Evolutionary conservation across 2,329 filamentous ascomycete species (phyloP).

Genomic region (Trichocomaceae sp.): DNA sequence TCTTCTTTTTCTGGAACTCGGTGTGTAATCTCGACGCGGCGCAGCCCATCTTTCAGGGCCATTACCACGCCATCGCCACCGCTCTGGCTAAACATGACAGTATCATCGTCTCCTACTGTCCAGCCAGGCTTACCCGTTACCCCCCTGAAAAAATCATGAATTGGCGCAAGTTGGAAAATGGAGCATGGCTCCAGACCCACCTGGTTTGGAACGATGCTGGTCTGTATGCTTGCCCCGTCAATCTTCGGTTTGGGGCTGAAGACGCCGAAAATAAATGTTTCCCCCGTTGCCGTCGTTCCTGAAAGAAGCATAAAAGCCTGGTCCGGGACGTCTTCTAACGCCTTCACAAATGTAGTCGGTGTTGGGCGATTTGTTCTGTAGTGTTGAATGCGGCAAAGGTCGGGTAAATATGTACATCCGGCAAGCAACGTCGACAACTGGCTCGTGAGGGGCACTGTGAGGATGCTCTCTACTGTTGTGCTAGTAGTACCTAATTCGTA

Average conservation of each 20-base stretch:
- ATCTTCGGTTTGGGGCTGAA: constrained; percentile 1
- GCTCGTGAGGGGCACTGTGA: background rate
- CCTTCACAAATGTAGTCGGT: background rate
- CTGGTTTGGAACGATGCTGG: background rate
- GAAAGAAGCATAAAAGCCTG: constrained; percentile 2
- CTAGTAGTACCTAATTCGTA: background rate
- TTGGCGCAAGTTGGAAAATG: constrained; percentile 1
- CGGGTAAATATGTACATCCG: background rate
- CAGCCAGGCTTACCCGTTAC: background rate
- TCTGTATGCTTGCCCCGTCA: background rate
- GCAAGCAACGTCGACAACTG: constrained; percentile 3
- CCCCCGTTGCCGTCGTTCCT: background rate
- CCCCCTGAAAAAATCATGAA: constrained; percentile 3
- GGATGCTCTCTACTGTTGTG: background rate
- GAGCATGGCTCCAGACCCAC: constrained; percentile 1
- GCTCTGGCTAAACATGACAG: background rate
- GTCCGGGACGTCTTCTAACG: background rate
- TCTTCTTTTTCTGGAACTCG: background rate
- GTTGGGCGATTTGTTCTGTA: background rate
- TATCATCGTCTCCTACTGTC: background rate
- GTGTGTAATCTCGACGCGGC: background rate
- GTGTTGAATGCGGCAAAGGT: background rate
- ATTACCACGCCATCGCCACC: background rate
- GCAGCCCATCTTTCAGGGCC: constrained; percentile 3
- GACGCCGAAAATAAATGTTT: background rate